Percentiles rank a stretch among this genome's conserved stretches.
Conservation (phyloP, 1,284 basidiomycete genomes). For the Irpex sp. region DNA sequence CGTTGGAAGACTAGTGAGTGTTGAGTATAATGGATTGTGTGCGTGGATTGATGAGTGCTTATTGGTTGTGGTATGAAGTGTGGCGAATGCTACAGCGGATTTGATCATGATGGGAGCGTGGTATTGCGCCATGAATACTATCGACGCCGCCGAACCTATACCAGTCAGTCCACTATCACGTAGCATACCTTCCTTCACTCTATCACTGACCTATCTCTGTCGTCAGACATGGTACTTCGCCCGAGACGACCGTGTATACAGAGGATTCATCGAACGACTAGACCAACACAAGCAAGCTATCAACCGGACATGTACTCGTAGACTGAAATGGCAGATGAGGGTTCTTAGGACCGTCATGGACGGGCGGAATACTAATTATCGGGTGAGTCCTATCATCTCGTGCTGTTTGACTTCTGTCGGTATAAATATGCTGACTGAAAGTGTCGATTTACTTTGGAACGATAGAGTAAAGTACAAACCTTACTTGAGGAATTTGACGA, state of each 20-base stretch:
- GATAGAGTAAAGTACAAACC: constrained; percentile 62
- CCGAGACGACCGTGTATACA: constrained; percentile 76
- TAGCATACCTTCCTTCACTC: no score
- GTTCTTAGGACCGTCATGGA: constrained; percentile 59
- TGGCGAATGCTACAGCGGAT: constrained; percentile 79
- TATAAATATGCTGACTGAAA: no score
- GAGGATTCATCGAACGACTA: constrained; percentile 59
- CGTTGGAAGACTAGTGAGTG: constrained; percentile 78
- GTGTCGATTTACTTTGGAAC: no score
- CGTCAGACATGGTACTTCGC: constrained; percentile 74
- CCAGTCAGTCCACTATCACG: constrained; percentile 40
- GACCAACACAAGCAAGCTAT: constrained; percentile 51
- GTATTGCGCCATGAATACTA: constrained; percentile 50
- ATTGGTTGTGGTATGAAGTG: constrained; percentile 34
- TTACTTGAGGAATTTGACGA: constrained; percentile 59
- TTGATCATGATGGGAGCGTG: constrained; percentile 72
- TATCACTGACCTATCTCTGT: constrained; percentile 17
- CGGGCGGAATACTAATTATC: constrained; percentile 59
- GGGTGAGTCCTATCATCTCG: no score
- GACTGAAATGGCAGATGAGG: constrained; percentile 69
- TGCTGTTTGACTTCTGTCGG: no score
- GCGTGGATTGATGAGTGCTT: constrained; percentile 1
- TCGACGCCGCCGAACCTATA: constrained; percentile 51
- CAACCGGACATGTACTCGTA: constrained; percentile 43
- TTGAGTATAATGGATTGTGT: no score